Conservation (phyloP, 768 basidiomycete genomes). For the Leccinum olivaceopallidum region DNA sequence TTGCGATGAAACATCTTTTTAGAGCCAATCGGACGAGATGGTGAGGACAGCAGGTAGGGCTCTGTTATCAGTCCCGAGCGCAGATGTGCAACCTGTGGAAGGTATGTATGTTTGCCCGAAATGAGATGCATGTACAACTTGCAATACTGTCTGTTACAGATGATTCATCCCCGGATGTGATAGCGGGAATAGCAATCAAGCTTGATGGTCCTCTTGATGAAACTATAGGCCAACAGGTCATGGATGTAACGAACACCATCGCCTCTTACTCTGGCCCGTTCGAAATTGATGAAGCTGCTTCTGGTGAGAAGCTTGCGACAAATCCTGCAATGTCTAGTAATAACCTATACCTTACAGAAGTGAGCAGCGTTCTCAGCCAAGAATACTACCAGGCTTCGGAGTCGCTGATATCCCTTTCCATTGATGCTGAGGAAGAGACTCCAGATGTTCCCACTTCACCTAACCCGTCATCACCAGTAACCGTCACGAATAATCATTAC, state of each 20-base stretch:
- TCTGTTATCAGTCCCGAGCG: conserved; percentile 3
- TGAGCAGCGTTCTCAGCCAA: not conserved
- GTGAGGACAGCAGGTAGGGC: not conserved
- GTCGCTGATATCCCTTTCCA: not conserved
- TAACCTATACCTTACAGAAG: no score
- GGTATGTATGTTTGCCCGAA: conserved; percentile 8
- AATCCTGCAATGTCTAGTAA: no score
- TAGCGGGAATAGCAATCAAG: no score
- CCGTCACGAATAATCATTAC: no score
- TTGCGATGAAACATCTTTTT: not conserved
- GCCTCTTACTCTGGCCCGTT: not conserved
- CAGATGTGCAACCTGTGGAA: not conserved
- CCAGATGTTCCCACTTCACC: no score
- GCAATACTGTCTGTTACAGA: no score
- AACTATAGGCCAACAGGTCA: no score
- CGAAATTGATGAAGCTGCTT: not conserved
- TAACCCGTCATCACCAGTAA: no score
- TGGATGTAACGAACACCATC: no score
- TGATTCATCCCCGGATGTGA: no score
- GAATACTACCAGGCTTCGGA: conserved; percentile 10
- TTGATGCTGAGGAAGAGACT: rapidly evolving
- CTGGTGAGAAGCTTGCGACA: conserved; percentile 1
- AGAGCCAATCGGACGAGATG: conserved; percentile 14
- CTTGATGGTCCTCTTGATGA: no score
- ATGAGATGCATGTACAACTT: no score